phyloP scores from a whole-genome alignment of 768 basidiomycete species.

The Mycena indigotica region DNA sequence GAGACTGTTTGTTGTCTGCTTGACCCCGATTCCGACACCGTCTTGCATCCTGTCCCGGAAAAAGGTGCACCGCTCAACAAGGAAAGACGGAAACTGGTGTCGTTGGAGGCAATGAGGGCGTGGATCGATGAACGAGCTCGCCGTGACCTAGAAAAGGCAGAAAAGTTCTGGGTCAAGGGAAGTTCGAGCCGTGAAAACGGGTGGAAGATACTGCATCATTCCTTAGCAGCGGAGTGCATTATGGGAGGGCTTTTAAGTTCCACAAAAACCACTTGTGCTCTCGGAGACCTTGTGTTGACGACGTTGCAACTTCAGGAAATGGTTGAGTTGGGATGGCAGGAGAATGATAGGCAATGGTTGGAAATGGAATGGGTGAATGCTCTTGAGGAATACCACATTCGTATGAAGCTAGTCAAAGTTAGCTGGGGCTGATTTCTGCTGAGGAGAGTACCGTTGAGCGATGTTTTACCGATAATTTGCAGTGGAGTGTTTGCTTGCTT shows the following conservation, averaged over 20 bases:
- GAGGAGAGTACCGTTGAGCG: no score
- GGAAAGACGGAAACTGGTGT: constrained; percentile 12
- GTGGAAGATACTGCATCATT: constrained; percentile 27
- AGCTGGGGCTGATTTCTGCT: background rate
- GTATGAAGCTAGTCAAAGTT: constrained; percentile 1
- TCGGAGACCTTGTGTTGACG: background rate
- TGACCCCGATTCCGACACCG: constrained; percentile 14
- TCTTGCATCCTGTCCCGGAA: no score
- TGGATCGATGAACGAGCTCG: constrained; percentile 19
- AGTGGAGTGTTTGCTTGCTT: no score
- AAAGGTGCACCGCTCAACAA: constrained; percentile 3
- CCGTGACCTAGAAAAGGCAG: constrained; percentile 26
- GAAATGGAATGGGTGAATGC: constrained; percentile 22
- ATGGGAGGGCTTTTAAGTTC: constrained; percentile 15
- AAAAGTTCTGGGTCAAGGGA: constrained; percentile 28
- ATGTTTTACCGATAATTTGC: no score
- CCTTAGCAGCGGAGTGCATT: constrained; percentile 21
- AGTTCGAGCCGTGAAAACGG: constrained; percentile 20
- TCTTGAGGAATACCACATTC: background rate
- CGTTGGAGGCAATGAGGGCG: constrained; percentile 5
- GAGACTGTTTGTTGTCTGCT: constrained; percentile 29
- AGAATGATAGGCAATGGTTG: constrained; percentile 20
- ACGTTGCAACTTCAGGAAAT: background rate
- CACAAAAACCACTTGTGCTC: background rate
- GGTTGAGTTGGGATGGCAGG: background rate